phyloP scores from a whole-genome alignment of 2,329 filamentous ascomycete genomes.

The Bipolaris zeicola region DNA sequence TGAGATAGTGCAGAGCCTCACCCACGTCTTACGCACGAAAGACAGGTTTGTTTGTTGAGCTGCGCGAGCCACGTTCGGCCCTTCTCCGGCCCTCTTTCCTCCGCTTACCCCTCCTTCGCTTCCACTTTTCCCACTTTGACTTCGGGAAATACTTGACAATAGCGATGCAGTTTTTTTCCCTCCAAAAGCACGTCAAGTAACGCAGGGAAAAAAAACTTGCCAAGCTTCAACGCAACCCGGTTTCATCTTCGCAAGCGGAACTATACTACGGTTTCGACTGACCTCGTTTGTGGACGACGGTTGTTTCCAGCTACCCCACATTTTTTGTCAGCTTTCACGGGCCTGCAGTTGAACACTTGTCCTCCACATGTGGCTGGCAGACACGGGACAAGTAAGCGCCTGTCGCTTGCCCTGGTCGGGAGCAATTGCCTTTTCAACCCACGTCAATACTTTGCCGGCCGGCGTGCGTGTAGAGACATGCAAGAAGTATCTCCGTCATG shows the following conservation, averaged over 20 bases:
- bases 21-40: slow-evolving; percentile 4
- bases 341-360: slow-evolving; percentile 14
- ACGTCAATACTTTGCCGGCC: slow-evolving; percentile 4
- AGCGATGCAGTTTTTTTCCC: neutral
- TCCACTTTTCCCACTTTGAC: slow-evolving; percentile 5
- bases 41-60: slow-evolving; percentile 18
- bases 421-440: slow-evolving; percentile 3
- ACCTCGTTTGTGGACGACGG: neutral
- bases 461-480: slow-evolving; percentile 10
- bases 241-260: slow-evolving; percentile 5
- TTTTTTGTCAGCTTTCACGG: slow-evolving; percentile 11
- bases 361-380: slow-evolving; percentile 10
- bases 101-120: slow-evolving; percentile 20
- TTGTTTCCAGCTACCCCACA: slow-evolving; percentile 10
- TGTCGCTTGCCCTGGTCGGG: slow-evolving; percentile 8
- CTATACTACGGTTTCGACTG: slow-evolving; percentile 3
- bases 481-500: slow-evolving; percentile 7
- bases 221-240: slow-evolving; percentile 5
- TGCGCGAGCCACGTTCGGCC: slow-evolving; percentile 13
- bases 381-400: slow-evolving; percentile 11
- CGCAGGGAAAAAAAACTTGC: slow-evolving; percentile 5
- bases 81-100: slow-evolving; percentile 16
- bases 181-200: neutral
- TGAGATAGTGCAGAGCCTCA: slow-evolving; percentile 15
- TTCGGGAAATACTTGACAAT: slow-evolving; percentile 12